These are phyloP conservation scores for Carpinus fangiana DNA, from an alignment of 306 rosid species.

Conservation along the genomic window DNA sequence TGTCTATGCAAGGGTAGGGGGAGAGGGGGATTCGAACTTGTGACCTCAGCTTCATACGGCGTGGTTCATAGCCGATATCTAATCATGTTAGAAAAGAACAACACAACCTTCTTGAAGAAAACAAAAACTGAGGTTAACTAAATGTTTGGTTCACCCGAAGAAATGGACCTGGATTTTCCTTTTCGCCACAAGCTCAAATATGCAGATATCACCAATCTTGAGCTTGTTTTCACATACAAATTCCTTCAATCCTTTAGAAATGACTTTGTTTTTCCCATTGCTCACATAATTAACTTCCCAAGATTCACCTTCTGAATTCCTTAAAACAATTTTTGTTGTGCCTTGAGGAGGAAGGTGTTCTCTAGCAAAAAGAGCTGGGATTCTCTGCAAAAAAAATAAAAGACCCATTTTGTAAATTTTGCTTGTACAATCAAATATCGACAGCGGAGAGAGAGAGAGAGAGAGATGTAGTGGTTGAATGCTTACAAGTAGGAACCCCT, in stretches of 20 bases:
- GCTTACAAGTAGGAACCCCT: background rate
- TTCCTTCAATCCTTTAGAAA: background rate
- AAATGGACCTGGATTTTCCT: slow-evolving; percentile 9
- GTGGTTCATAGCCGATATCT: too few species aligned
- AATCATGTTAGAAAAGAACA: too few species aligned
- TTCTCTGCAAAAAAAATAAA: background rate
- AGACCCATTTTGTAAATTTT: too few species aligned
- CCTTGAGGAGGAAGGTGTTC: slow-evolving; percentile 1
- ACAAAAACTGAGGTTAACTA: background rate
- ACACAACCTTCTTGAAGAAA: background rate
- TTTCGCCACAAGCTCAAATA: slow-evolving; percentile 14
- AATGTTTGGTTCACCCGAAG: background rate
- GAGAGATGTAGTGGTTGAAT: too few species aligned
- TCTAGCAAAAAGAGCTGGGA: background rate
- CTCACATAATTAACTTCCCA: background rate
- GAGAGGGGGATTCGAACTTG: too few species aligned
- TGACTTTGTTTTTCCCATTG: too few species aligned
- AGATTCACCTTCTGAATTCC: slow-evolving; percentile 1
- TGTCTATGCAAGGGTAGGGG: too few species aligned
- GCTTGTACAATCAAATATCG: too few species aligned
- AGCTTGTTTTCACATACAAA: slow-evolving; percentile 2
- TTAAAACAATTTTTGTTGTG: background rate
- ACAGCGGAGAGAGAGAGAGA: too few species aligned
- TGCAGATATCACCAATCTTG: slow-evolving; percentile 6
- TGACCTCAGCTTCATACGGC: too few species aligned